Evolutionary conservation across 2,329 filamentous ascomycete species (phyloP).

Genomic region (Talaromyces sp.): DNA sequence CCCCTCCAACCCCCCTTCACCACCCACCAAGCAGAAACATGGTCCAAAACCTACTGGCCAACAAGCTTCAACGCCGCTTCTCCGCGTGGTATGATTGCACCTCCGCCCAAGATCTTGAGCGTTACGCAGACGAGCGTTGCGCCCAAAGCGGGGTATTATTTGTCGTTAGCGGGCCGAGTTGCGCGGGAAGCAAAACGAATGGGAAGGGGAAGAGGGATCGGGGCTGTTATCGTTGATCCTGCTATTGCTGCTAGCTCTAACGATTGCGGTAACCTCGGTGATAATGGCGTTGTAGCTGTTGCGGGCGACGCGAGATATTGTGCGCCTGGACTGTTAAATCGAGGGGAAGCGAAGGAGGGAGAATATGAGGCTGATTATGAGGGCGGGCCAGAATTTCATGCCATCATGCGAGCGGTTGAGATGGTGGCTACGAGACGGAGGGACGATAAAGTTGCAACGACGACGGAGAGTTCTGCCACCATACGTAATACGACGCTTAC

Average conservation of each 20-base stretch:
- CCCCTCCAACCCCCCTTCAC: constrained; percentile 42
- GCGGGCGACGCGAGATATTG: constrained; percentile 45
- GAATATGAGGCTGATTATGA: constrained; percentile 36
- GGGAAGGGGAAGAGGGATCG: constrained; percentile 39
- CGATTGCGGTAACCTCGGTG: constrained; percentile 20
- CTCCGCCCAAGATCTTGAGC: constrained; percentile 38
- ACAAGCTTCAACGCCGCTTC: constrained; percentile 45
- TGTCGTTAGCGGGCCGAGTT: constrained; percentile 39
- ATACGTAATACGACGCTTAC: constrained; percentile 39
- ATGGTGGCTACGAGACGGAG: constrained; percentile 43
- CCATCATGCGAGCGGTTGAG: constrained; percentile 45
- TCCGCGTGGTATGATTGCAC: constrained; percentile 41
- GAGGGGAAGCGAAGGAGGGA: background rate
- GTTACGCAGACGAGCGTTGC: constrained; percentile 35
- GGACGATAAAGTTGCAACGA: constrained; percentile 21
- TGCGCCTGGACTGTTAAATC: constrained; percentile 10
- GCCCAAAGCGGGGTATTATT: constrained; percentile 37
- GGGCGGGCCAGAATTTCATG: constrained; percentile 46
- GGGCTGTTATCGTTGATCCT: constrained; percentile 45
- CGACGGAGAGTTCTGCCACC: constrained; percentile 13
- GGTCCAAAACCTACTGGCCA: constrained; percentile 44
- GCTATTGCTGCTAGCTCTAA: constrained; percentile 27
- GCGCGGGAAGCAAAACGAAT: constrained; percentile 37
- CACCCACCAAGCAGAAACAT: constrained; percentile 39
- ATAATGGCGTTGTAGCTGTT: constrained; percentile 42